These are phyloP conservation scores for Candida germanica DNA, from an alignment of 805 yeast genomes.

Conservation along the genomic window DNA sequence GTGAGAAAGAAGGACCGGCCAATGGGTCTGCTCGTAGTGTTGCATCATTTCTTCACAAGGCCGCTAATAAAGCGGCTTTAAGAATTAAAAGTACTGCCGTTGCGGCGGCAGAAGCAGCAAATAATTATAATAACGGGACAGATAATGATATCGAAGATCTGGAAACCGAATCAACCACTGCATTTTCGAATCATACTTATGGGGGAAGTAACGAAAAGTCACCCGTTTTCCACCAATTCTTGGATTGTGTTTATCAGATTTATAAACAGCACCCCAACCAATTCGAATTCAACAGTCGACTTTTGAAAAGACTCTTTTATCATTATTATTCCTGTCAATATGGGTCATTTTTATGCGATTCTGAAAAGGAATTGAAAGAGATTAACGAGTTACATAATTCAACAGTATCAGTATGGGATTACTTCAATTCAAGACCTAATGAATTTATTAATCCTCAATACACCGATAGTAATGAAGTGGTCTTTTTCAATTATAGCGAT, in stretches of 20 bases:
- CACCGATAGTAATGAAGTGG: slow-evolving; percentile 30
- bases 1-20: slow-evolving; percentile 7
- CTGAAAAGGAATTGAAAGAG: slow-evolving; percentile 57
- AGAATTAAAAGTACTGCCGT: slow-evolving; percentile 39
- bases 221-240: slow-evolving; percentile 91
- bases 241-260: slow-evolving; percentile 85
- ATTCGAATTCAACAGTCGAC: slow-evolving; percentile 88
- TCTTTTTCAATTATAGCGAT: slow-evolving; percentile 59
- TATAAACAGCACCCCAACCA: slow-evolving; percentile 62
- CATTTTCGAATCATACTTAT: slow-evolving; percentile 17
- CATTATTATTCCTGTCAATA: slow-evolving; percentile 93
- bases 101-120: slow-evolving; percentile 16
- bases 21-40: slow-evolving; percentile 25
- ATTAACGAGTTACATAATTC: slow-evolving; percentile 35
- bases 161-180: neutral
- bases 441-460: slow-evolving; percentile 66
- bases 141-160: slow-evolving; percentile 13
- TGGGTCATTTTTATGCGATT: slow-evolving; percentile 81
- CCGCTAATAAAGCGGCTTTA: slow-evolving; percentile 42
- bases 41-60: slow-evolving; percentile 37
- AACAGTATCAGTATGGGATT: slow-evolving; percentile 90
- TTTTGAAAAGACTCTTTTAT: slow-evolving; percentile 77
- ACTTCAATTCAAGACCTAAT: slow-evolving; percentile 68
- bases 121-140: slow-evolving; percentile 9
- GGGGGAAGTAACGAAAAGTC: slow-evolving; percentile 47